These are phyloP conservation scores for Trichoderma brevicompactum DNA, from an alignment of 2,329 filamentous ascomycete species.

Conservation along the genomic window DNA sequence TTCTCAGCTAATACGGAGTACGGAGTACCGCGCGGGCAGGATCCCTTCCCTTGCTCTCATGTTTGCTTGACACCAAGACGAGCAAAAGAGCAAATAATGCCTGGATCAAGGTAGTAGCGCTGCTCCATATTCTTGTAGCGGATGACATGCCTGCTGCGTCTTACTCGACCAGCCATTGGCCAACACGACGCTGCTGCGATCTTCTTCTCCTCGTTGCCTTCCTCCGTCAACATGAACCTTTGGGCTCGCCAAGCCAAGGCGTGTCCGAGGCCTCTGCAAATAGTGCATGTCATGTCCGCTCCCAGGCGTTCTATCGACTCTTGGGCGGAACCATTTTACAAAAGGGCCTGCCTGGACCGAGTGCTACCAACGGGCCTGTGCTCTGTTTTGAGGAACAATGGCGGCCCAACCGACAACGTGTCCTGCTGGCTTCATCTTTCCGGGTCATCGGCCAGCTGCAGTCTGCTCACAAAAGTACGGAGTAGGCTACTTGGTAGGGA, in stretches of 20 bases:
- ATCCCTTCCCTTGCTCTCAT: conserved; percentile 2
- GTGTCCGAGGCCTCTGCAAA: neutral
- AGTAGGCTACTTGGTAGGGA: neutral
- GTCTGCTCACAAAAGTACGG: too few relatives aligned
- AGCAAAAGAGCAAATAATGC: neutral
- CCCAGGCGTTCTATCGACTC: neutral
- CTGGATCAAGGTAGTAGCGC: neutral
- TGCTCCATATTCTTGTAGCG: too few relatives aligned
- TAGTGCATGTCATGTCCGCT: neutral
- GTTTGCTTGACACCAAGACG: neutral
- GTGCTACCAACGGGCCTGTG: neutral
- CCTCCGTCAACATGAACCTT: neutral
- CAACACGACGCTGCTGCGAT: neutral
- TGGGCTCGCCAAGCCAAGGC: neutral
- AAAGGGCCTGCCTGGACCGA: conserved; percentile 1
- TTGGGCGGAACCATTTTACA: conserved; percentile 3
- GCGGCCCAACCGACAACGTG: neutral
- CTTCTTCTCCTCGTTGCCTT: neutral
- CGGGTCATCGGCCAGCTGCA: conserved; percentile 6
- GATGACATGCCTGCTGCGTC: too few relatives aligned
- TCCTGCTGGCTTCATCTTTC: neutral
- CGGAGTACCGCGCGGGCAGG: neutral
- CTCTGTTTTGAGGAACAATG: neutral
- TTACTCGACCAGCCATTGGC: neutral
- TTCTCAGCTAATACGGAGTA: neutral